phyloP scores from a whole-genome alignment of 805 yeast genomes.

The Pichia kluyveri region DNA sequence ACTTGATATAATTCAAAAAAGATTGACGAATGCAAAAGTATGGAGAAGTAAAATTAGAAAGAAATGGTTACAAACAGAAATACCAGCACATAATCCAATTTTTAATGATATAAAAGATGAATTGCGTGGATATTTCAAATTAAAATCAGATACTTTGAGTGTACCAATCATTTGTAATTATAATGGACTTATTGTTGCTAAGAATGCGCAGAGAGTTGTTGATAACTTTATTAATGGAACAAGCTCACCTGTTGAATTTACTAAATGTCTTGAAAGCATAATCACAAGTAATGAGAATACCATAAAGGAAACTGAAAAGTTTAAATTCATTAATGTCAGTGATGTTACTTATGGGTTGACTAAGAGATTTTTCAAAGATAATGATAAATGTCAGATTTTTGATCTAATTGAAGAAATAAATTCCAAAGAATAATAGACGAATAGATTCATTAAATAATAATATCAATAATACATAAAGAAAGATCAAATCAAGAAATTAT shows the following conservation, averaged over 20 bases:
- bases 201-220: slow-evolving; percentile 15
- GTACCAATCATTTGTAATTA: slow-evolving; percentile 25
- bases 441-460: too few species aligned
- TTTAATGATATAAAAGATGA: slow-evolving; percentile 20
- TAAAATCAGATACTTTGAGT: slow-evolving; percentile 7
- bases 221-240: slow-evolving; percentile 24
- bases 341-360: slow-evolving; percentile 21
- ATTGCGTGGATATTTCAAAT: slow-evolving; percentile 11
- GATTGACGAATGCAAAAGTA: slow-evolving; percentile 9
- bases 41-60: slow-evolving; percentile 20
- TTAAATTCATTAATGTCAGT: slow-evolving; percentile 24
- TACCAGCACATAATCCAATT: slow-evolving; percentile 29
- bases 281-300: not conserved
- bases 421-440: not conserved
- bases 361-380: slow-evolving; percentile 17
- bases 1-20: slow-evolving; percentile 9
- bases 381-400: slow-evolving; percentile 1
- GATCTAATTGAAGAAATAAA: slow-evolving; percentile 9
- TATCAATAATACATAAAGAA: not conserved
- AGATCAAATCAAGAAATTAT: slow-evolving; percentile 25
- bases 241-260: slow-evolving; percentile 25
- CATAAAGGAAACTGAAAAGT: slow-evolving; percentile 1
- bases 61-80: slow-evolving; percentile 22
- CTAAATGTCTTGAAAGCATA: slow-evolving; percentile 23
- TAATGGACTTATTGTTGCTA: slow-evolving; percentile 16